Evolutionary conservation across 1,284 basidiomycete species (phyloP).

Genomic region (Rhizoctonia solani): DNA sequence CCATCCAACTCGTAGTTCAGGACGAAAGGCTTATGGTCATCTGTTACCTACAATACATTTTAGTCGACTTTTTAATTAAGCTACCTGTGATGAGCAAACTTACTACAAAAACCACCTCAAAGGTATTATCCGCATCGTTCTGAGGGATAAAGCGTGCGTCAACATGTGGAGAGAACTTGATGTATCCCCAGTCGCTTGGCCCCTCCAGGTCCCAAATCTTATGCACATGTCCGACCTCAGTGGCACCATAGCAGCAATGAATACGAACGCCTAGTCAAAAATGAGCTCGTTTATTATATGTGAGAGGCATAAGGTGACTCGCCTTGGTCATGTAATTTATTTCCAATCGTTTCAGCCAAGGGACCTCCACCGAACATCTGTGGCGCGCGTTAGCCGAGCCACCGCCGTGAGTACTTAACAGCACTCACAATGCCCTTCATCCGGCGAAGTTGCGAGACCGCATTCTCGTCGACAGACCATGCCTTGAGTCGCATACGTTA

Average conservation of each 20-base stretch:
- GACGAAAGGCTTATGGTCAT: conserved; percentile 18
- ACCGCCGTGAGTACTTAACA: background rate
- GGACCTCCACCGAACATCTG: conserved; percentile 26
- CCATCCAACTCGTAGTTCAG: conserved; percentile 27
- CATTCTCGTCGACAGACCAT: conserved; percentile 31
- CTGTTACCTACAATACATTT: background rate
- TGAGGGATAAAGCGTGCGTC: background rate
- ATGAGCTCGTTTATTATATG: background rate
- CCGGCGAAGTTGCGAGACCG: conserved; percentile 17
- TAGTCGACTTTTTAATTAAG: background rate
- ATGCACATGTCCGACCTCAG: background rate
- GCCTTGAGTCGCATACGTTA: background rate
- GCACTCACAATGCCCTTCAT: conserved; percentile 33
- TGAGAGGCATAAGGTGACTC: background rate
- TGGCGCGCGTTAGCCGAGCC: background rate
- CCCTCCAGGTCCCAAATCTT: background rate
- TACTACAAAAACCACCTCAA: conserved; percentile 17
- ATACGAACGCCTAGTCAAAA: background rate
- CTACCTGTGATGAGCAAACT: background rate
- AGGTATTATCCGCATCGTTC: conserved; percentile 4
- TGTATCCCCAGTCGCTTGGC: conserved; percentile 30
- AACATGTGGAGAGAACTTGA: conserved; percentile 20
- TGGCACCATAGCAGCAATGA: background rate
- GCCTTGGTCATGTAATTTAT: conserved; percentile 11
- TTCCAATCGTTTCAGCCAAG: background rate